Evolutionary conservation across 164 flowering plant species (phyloP), one percentile per base, ranked within the genome.

Genomic region (Paratinospora sagittata): DNA sequence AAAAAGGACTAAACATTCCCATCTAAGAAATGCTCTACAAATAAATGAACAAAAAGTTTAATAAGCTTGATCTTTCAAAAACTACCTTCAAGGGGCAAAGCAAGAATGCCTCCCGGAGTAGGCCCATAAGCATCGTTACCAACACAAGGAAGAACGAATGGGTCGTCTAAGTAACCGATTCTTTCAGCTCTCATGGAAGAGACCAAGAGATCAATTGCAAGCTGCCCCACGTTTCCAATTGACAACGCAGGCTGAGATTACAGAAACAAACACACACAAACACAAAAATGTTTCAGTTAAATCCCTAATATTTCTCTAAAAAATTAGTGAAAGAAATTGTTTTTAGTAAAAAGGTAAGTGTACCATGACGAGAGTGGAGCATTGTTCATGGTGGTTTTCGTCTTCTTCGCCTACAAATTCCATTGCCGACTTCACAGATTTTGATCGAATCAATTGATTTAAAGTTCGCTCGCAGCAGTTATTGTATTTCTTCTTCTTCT

Each of bases 191-290:
- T 74, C 55, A 73, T 71, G 0, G 97, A 82, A 23, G 94, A 82
- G 7, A 90, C 80, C 75, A 92, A 73, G 23, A 90, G 81, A 83
- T 95, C 97, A 58, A 87, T 81, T 0, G 94, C 89, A 27, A 95
- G 73, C 72, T 92, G 98, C 37, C 96, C 97, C 49, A 92, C 97
- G 78, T 92, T 95, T 34, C 98, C 98, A 3, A 88, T 89, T 57
- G 96, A 95, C 74, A 95, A 72, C 8, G 97, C 97, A 27, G 97
- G 98, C 97, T 94, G 73, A 41, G 61, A 47, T 37, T 4, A 4
- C 72, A 60, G 47, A 12, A 45, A 70, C 60, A 62, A 65, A 52
- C 26, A 3, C 16, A 58, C 24, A 7, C 11, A 72, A 36, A 21
- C 3, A 47, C 58, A 69, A 69, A 6, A 11, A 52, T 63, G 43